Percentiles rank a stretch among this genome's conserved stretches.
Conservation (phyloP, 1,284 basidiomycete species). For the Ceratobasidium sp. region DNA sequence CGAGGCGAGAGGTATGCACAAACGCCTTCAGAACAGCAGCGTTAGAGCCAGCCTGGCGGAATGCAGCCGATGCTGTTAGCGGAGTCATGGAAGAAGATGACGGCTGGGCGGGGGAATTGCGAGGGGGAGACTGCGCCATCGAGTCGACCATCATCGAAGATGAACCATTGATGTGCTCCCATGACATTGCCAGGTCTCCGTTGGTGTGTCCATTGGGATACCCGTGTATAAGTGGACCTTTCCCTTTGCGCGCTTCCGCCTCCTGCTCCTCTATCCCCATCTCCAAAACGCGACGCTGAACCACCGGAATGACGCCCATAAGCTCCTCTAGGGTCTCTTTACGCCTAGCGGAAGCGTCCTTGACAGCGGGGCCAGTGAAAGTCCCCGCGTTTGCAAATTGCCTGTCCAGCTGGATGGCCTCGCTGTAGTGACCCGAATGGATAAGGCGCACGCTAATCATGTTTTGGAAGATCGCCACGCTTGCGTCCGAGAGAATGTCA, state of each 20-base stretch:
- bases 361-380: constrained; percentile 52
- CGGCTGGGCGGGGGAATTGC: constrained; percentile 34
- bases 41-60: constrained; percentile 47
- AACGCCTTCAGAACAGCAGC: constrained; percentile 49
- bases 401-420: constrained; percentile 81
- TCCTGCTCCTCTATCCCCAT: constrained; percentile 61
- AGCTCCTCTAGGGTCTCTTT: constrained; percentile 76
- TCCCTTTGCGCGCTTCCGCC: constrained; percentile 50
- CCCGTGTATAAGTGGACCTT: constrained; percentile 48
- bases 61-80: constrained; percentile 48
- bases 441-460: constrained; percentile 84
- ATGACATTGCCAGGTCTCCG: constrained; percentile 63
- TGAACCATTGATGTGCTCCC: constrained; percentile 62
- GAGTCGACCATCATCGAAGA: constrained; percentile 42
- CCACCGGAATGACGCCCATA: constrained; percentile 68
- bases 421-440: constrained; percentile 76
- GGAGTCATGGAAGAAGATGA: constrained; percentile 44
- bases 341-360: constrained; percentile 63
- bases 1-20: constrained; percentile 46
- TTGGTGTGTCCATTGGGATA: constrained; percentile 41
- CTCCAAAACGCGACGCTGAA: constrained; percentile 69
- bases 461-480: constrained; percentile 77
- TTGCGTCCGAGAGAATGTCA: constrained; percentile 61
- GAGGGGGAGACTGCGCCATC: constrained; percentile 46
- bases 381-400: constrained; percentile 60